Evolutionary conservation across 139 green algal genomes (phyloP), one percentile per base, ranked within the genome.

Genomic region (Tetratostichococcus sp.): DNA sequence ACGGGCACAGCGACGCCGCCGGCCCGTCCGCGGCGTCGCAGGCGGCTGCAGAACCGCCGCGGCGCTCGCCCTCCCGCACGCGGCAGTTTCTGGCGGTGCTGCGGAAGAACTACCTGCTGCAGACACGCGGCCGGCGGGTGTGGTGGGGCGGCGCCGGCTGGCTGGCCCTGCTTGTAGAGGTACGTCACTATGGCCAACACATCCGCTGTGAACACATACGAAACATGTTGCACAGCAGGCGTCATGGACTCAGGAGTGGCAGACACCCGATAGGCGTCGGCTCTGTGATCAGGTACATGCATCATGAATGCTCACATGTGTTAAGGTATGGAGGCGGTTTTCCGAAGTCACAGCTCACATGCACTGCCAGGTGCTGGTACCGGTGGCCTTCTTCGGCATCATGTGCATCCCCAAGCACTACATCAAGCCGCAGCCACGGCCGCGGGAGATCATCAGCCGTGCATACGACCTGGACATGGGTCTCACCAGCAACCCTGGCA

Each of bases 331-430:
- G n/a, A n/a, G n/a, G n/a, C n/a, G n/a, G n/a, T n/a, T n/a, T n/a
- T n/a, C n/a, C n/a, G n/a, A n/a, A n/a, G n/a, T n/a, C n/a, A n/a
- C n/a, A n/a, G n/a, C n/a, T n/a, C n/a, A n/a, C n/a, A n/a, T n/a
- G n/a, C n/a, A 4, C 17, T 17, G 19, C 19, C 50, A 62, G 50
- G 39, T 86, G 14, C 50, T 82, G 2, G 69, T 80, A 32, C 80
- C 80, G 4, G 80, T 73, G 2, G 69, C 73, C 26, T 84, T 88
- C 58, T 85, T 88, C 59, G 21, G 83, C 58, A 62, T 86, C 30
- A 92, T 92, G 87, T 91, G 84, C 67, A 79, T 93, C 17, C 89
- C 89, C 31, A 91, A 91, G 77, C 83, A 92, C 73, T 93, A 89
- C 81, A 77, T 93, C 28, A 77, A 86, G 59, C 80, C 90, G 35